phyloP scores from a whole-genome alignment of 768 basidiomycete species.

The Lactarius psammicola region DNA sequence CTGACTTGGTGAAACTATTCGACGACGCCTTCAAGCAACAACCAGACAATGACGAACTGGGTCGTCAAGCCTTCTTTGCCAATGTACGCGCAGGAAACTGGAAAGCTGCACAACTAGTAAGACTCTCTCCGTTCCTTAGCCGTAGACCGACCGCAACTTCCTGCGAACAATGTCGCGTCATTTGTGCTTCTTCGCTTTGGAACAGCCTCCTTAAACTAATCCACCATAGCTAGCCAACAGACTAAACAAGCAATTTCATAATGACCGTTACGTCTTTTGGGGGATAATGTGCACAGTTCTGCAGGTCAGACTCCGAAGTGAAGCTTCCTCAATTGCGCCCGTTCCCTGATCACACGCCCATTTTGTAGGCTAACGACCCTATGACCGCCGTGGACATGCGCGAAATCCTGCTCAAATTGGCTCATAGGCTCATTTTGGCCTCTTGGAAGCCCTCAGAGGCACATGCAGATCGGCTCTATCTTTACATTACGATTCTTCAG shows the following conservation, averaged over 20 bases:
- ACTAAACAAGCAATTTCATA: slow-evolving; percentile 82
- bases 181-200: neutral
- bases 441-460: slow-evolving; percentile 61
- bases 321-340: neutral
- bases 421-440: slow-evolving; percentile 67
- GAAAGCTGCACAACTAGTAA: slow-evolving; percentile 83
- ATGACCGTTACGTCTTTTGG: slow-evolving; percentile 82
- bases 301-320: slow-evolving; percentile 48
- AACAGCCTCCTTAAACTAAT: slow-evolving; percentile 9
- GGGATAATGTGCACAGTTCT: slow-evolving; percentile 74
- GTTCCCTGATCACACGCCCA: slow-evolving; percentile 1
- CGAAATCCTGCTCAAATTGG: slow-evolving; percentile 69
- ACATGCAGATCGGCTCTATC: slow-evolving; percentile 72
- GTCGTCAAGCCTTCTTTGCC: slow-evolving; percentile 81
- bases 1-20: slow-evolving; percentile 80
- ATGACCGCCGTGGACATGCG: slow-evolving; percentile 62
- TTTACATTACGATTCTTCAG: slow-evolving; percentile 69
- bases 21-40: slow-evolving; percentile 83
- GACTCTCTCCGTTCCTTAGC: slow-evolving; percentile 14
- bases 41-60: slow-evolving; percentile 79
- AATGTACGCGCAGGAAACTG: slow-evolving; percentile 77
- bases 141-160: neutral
- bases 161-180: neutral
- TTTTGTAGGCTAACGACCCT: slow-evolving; percentile 65
- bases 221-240: slow-evolving; percentile 64